A percentile compares a stretch with the other conserved stretches of the same genome.
These are phyloP conservation scores for Quaeritorhiza haematococci DNA, from an alignment of 371 early-diverging fungal species.

Conservation along the genomic window DNA sequence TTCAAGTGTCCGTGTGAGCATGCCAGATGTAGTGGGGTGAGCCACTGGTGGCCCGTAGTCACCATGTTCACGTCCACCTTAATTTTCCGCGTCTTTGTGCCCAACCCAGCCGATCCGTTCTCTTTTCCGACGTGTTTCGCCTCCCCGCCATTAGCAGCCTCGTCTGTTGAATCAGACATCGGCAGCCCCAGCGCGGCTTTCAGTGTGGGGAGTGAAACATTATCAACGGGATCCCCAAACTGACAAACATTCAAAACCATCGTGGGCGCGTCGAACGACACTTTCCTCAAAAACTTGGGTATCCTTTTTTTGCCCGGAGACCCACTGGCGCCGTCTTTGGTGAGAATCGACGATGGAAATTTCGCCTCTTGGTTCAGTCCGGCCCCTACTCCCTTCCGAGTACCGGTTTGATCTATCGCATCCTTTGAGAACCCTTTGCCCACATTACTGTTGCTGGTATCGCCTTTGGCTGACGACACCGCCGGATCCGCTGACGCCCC, in stretches of 20 bases:
- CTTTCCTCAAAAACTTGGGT: no score
- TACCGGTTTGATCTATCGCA: no score
- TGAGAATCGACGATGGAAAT: no score
- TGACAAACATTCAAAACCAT: constrained; percentile 35
- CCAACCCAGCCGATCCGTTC: constrained; percentile 1
- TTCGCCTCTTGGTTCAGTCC: no score
- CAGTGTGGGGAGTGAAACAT: constrained; percentile 7
- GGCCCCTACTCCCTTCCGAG: no score
- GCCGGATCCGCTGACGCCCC: no score
- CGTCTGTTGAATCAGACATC: background rate
- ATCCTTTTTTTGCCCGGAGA: no score
- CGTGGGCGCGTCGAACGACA: constrained; percentile 28
- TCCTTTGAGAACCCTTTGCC: no score
- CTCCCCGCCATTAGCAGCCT: background rate
- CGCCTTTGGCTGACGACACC: no score
- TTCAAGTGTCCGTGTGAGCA: constrained; percentile 50
- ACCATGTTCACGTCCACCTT: constrained; percentile 23
- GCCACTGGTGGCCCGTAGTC: constrained; percentile 33
- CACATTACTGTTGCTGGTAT: no score
- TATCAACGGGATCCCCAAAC: constrained; percentile 8
- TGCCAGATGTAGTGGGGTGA: constrained; percentile 54
- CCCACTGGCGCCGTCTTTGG: no score
- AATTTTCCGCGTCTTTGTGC: background rate
- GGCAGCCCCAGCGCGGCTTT: background rate
- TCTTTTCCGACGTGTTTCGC: constrained; percentile 2